These are phyloP conservation scores for Datisca glomerata DNA, from an alignment of 306 rosid species.

Conservation along the genomic window DNA sequence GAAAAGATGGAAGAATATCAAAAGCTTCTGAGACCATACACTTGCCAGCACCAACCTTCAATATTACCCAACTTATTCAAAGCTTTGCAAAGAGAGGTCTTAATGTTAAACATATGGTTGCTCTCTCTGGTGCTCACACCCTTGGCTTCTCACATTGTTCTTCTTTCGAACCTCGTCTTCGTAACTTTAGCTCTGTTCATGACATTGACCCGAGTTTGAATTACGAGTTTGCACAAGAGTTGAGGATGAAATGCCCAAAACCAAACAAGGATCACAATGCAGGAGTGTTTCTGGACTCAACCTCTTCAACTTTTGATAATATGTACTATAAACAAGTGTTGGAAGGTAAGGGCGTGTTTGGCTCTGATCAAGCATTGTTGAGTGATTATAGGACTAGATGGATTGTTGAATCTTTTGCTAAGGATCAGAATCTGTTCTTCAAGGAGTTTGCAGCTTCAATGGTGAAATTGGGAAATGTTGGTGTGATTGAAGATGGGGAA, in stretches of 20 bases:
- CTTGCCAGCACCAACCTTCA: slow-evolving; percentile 56
- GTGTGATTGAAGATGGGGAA: slow-evolving; percentile 35
- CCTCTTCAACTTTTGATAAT: slow-evolving; percentile 63
- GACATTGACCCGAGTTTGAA: slow-evolving; percentile 46
- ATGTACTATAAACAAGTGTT: slow-evolving; percentile 39
- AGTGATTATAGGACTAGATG: slow-evolving; percentile 46
- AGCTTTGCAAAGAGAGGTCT: slow-evolving; percentile 56
- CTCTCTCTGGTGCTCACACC: slow-evolving; percentile 73
- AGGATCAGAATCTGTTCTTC: slow-evolving; percentile 47
- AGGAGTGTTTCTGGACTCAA: slow-evolving; percentile 48
- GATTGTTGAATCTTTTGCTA: slow-evolving; percentile 59
- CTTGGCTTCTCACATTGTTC: slow-evolving; percentile 64
- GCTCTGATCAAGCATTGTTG: slow-evolving; percentile 51
- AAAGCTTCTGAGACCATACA: slow-evolving; percentile 48
- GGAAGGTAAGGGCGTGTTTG: slow-evolving; percentile 46
- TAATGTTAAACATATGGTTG: slow-evolving; percentile 48
- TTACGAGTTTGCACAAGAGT: slow-evolving; percentile 27
- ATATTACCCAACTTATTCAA: slow-evolving; percentile 34
- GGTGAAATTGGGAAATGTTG: slow-evolving; percentile 55
- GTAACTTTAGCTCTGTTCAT: slow-evolving; percentile 28
- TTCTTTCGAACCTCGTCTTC: slow-evolving; percentile 37
- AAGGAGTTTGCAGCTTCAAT: slow-evolving; percentile 48
- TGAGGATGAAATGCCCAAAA: slow-evolving; percentile 36
- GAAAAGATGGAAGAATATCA: slow-evolving; percentile 68
- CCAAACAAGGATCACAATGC: slow-evolving; percentile 27